Percentiles rank a stretch among this genome's conserved stretches.
Conservation (phyloP, 441 rosid genomes). For the Croton laevigatus region DNA sequence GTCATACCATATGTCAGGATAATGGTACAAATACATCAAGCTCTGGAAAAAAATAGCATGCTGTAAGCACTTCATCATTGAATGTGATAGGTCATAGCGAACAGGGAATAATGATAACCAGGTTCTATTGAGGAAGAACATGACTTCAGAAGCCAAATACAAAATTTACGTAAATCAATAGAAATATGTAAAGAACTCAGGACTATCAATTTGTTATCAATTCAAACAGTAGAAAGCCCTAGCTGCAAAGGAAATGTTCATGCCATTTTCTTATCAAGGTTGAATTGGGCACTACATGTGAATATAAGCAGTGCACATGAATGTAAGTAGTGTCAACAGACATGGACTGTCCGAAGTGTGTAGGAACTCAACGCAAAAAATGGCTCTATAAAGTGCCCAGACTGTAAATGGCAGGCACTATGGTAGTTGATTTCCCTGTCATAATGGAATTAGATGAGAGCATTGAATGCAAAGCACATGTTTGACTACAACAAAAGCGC, state of each 20-base stretch:
- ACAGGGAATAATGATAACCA: neutral
- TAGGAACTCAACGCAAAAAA: neutral
- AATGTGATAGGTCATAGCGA: slow-evolving; percentile 3
- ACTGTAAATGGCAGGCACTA: neutral
- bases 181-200: neutral
- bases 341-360: too few species aligned
- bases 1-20: slow-evolving; percentile 94
- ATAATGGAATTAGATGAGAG: neutral
- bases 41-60: slow-evolving; percentile 50
- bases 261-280: neutral
- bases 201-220: slow-evolving; percentile 5
- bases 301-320: neutral
- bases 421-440: too few species aligned
- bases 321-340: neutral
- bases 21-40: slow-evolving; percentile 92
- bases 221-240: neutral
- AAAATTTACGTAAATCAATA: neutral
- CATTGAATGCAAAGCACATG: neutral
- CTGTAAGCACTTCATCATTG: slow-evolving; percentile 20
- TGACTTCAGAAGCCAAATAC: slow-evolving; percentile 4
- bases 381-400: too few species aligned
- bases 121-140: neutral
- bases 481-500: neutral
- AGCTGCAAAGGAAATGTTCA: neutral
- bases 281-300: neutral